phyloP scores from a whole-genome alignment of 306 rosid genomes.

The Pueraria montana region DNA sequence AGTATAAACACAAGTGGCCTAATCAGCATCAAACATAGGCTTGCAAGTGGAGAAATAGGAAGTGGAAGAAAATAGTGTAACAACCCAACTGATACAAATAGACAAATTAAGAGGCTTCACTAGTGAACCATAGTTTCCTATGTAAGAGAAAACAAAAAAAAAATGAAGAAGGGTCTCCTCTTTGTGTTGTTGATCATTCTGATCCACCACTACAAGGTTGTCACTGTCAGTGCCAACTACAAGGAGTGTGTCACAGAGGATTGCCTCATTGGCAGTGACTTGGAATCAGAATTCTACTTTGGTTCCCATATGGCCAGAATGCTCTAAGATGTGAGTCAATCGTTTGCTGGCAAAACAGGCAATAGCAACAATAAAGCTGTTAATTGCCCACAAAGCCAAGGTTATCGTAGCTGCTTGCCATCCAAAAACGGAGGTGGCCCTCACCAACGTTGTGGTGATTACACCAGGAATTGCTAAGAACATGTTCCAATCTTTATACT shows the following conservation, averaged over 20 bases:
- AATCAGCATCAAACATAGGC: too few relatives aligned
- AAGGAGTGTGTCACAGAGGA: too few relatives aligned
- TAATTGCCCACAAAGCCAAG: background rate
- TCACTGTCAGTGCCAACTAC: background rate
- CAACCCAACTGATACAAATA: too few relatives aligned
- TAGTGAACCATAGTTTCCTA: background rate
- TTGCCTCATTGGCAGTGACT: background rate
- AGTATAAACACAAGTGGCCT: too few relatives aligned
- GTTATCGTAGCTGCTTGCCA: constrained; percentile 49
- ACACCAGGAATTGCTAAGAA: constrained; percentile 35
- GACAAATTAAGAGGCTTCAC: too few relatives aligned
- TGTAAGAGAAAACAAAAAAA: background rate
- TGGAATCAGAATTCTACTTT: constrained; percentile 43
- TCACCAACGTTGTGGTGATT: constrained; percentile 28
- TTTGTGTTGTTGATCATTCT: constrained; percentile 26
- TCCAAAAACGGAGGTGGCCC: background rate
- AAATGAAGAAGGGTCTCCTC: constrained; percentile 38
- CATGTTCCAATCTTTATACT: background rate
- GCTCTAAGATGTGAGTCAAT: constrained; percentile 32
- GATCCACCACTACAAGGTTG: constrained; percentile 19
- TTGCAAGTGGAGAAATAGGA: too few relatives aligned
- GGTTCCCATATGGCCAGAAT: constrained; percentile 46
- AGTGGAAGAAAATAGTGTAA: too few relatives aligned
- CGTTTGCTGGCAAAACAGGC: constrained; percentile 1
- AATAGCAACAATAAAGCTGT: constrained; percentile 34